These are phyloP conservation scores for Xylaria scruposa DNA, from an alignment of 495 filamentous ascomycete genomes.

Conservation along the genomic window DNA sequence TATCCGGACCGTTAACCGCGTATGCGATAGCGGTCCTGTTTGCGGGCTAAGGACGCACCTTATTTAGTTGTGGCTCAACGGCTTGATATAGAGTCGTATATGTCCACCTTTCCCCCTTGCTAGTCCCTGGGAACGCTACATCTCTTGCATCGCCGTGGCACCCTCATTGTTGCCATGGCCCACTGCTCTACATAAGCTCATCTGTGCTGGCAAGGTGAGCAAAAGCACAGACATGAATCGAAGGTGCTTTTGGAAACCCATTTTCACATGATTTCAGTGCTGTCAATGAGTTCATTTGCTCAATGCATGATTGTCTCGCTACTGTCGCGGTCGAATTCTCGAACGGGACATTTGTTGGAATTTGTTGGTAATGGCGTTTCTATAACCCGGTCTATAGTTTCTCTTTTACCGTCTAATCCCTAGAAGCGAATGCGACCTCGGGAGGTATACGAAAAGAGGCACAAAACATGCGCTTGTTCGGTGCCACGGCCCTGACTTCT, in stretches of 20 bases:
- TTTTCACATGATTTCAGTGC: background rate
- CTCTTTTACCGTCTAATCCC: slow-evolving; percentile 26
- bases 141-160: background rate
- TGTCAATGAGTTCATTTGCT: background rate
- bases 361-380: slow-evolving; percentile 6
- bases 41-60: slow-evolving; percentile 7
- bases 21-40: background rate
- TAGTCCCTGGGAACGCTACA: background rate
- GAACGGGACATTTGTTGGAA: background rate
- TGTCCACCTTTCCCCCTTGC: background rate
- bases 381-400: slow-evolving; percentile 3
- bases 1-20: slow-evolving; percentile 5
- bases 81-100: slow-evolving; percentile 4
- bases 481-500: slow-evolving; percentile 87
- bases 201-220: background rate
- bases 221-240: background rate
- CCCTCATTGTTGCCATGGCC: background rate
- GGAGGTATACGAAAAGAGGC: slow-evolving; percentile 84
- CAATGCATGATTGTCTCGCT: background rate
- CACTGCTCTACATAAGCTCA: background rate
- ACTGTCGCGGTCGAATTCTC: background rate
- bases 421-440: slow-evolving; percentile 75
- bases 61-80: background rate
- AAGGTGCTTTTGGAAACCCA: background rate
- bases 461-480: slow-evolving; percentile 96